Evolutionary conservation across 257 asterid species (phyloP).

Genomic region (Parsonsia alboflavescens): DNA sequence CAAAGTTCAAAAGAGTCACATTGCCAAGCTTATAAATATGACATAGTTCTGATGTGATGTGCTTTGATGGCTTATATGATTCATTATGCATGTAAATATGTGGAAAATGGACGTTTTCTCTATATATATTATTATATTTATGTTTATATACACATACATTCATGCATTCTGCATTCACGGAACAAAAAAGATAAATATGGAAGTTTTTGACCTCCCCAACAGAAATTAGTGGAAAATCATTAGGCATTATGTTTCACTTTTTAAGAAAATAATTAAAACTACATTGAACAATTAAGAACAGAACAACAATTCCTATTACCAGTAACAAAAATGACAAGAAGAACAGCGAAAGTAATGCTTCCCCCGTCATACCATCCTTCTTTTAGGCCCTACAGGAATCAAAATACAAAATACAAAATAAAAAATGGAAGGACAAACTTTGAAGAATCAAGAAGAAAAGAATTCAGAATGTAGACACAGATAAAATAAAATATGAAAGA

Average conservation of each 20-base stretch:
- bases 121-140: too few relatives aligned
- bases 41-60: neutral
- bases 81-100: neutral
- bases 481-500: neutral
- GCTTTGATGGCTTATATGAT: neutral
- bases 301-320: constrained; percentile 35
- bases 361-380: constrained; percentile 99
- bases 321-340: constrained; percentile 86
- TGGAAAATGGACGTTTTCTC: neutral
- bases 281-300: neutral
- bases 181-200: neutral
- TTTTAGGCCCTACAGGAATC: constrained; percentile 50
- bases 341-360: constrained; percentile 89
- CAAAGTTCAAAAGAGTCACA: neutral
- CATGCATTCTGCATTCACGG: neutral
- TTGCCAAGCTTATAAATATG: neutral
- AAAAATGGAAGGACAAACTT: neutral
- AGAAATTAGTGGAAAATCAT: neutral
- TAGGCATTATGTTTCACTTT: too few relatives aligned
- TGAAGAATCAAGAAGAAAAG: constrained; percentile 2
- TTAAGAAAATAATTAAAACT: neutral
- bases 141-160: too few relatives aligned
- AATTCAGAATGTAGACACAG: neutral
- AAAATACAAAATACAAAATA: neutral
- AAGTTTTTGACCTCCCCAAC: neutral